Evolutionary conservation across 2,329 filamentous ascomycete genomes (phyloP).

Genomic region (Emmonsia crescens): DNA sequence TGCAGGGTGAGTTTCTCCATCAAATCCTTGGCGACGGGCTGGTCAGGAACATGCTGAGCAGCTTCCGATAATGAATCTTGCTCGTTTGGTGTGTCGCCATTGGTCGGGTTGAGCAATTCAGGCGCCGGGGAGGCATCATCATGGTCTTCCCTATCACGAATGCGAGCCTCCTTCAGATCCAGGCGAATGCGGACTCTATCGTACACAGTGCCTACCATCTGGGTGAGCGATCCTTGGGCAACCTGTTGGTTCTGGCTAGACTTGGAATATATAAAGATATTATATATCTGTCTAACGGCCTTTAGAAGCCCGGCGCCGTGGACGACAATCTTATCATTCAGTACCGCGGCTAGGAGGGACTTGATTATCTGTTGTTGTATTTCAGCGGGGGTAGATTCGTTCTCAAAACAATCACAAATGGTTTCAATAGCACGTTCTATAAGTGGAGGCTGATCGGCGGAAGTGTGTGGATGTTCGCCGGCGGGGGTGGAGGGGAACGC

Average conservation of each 20-base stretch:
- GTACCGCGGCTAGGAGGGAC: constrained; percentile 82
- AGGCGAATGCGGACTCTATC: constrained; percentile 82
- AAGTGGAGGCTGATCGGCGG: constrained; percentile 47
- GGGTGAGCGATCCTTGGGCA: constrained; percentile 89
- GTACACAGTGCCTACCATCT: constrained; percentile 98
- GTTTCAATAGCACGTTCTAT: constrained; percentile 98
- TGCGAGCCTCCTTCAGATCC: constrained; percentile 71
- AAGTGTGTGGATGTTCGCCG: constrained; percentile 30
- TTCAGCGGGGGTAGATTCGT: constrained; percentile 82
- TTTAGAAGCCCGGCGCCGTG: constrained; percentile 93
- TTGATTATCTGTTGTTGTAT: constrained; percentile 98
- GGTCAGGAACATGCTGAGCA: constrained; percentile 26
- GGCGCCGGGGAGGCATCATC: constrained; percentile 26
- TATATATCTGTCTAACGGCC: constrained; percentile 95
- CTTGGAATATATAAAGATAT: constrained; percentile 92
- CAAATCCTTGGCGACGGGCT: constrained; percentile 43
- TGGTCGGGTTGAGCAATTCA: constrained; percentile 26
- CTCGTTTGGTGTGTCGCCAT: constrained; percentile 36
- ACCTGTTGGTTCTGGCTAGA: constrained; percentile 93
- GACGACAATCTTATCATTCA: constrained; percentile 98
- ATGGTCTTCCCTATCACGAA: constrained; percentile 33
- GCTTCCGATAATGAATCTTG: constrained; percentile 37
- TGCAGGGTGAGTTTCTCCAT: constrained; percentile 54
- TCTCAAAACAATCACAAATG: constrained; percentile 98
- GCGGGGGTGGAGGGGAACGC: constrained; percentile 50